Evolutionary conservation across 2,329 filamentous ascomycete genomes (phyloP), one percentile per base, ranked within the genome.

Genomic region (Pseudogymnoascus sp.): DNA sequence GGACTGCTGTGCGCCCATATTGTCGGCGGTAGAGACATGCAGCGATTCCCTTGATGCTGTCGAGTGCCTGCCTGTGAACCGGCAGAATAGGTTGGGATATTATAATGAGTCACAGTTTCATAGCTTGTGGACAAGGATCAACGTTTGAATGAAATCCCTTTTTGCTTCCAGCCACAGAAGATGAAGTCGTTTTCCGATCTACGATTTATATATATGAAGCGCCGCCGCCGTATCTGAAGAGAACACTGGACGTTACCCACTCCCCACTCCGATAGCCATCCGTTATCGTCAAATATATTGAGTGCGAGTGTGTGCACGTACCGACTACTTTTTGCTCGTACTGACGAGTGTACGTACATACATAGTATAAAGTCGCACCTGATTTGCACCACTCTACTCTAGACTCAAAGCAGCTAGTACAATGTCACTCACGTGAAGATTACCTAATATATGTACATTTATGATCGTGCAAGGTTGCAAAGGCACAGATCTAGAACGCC

Each of bases 1-100:
- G 21, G 65, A 67, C 59, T 69, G 67, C 58, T 67, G 62, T 41
- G 67, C 67, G 39, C 67, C 67, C 67, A 69, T 69, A n/a, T 26
- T 61, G 60, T 52, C 45, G 5, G 26, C 45, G 4, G 26, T 9
- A 13, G 45, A 30, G 45, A 12, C 45, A 52, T 52, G 26, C 45
- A 52, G 30, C 23, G 41, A 10, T 3, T 52, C 15, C 33, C 15
- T 52, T 30, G 26, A 5, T 30, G 41, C 19, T 52, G n/a, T 52
- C 26, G 26, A 30, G n/a, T n/a, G n/a, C n/a, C n/a, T n/a, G n/a
- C n/a, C n/a, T 30, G 30, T 33, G 13, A 52, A 52, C 15, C 30
- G 19, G 26, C 45, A 30, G 45, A 33, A 52, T 52, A 45, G 30
- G 45, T 12, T 52, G 15, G 5, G 45, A 2, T 30, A 12, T 30